Evolutionary conservation across 2,329 filamentous ascomycete genomes (phyloP), one percentile per base, ranked within the genome.

Genomic region (Torrubiella hemipterigena): DNA sequence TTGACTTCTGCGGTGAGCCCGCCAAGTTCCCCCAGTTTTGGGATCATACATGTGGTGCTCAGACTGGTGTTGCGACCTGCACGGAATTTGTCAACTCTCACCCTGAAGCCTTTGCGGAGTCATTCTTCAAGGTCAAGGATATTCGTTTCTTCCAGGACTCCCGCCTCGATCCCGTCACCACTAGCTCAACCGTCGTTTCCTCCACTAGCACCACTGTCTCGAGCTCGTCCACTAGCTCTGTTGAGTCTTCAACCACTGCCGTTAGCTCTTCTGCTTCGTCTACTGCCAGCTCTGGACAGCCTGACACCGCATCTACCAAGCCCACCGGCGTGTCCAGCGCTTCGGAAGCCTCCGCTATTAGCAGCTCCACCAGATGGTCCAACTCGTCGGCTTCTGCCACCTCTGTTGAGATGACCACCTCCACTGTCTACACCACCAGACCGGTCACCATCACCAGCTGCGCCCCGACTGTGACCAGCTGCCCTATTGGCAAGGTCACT

Each of bases 1-100:
- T 81, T 27, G 52, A 76, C 18, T 79, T 87, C 50, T 89, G 82
- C 50, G 82, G 81, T 13, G 69, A 76, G 43, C 81, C 77, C 60
- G 77, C 78, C 2, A 75, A 51, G 10, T 16, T 16, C 3, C 17
- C 31, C 3, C 7, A 6, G 1, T 15, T 30, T 8, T 34, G 32
- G 32, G 17, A 38, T 31, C 33, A 34, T 32, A 22, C 28, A 21
- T 58, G 56, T 35, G 11, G 27, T 16, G 30, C 31, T 19, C 28
- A 32, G 28, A 46, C 52, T 7, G 36, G 37, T 13, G 42, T 44
- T 24, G 33, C 26, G 2, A 43, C 45, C 13, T 65, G 61, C 45
- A 32, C 38, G 13, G 43, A 49, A 17, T 65, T 55, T 29, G 56
- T 66, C 20, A 44, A 45, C 18, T 40, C 42, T 12, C 46, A 58